Percentiles rank a stretch among this genome's conserved stretches.
Evolutionary conservation across 1,139 yeast genomes (phyloP).

Genomic region (Sugiyamaella grinbergsii): DNA sequence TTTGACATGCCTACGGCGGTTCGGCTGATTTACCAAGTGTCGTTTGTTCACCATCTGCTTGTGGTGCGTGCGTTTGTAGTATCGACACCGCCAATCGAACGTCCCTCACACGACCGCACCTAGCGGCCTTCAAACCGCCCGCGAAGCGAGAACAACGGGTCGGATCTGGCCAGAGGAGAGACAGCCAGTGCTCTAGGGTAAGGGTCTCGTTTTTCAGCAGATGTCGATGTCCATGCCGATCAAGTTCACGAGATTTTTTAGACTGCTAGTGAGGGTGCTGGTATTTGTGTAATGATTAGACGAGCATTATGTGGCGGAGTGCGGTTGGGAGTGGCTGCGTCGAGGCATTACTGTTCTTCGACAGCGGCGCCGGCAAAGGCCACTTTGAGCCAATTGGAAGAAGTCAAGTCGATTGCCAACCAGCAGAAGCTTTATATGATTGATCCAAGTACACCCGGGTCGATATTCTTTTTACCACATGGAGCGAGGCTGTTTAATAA

Average conservation of each 20-base stretch:
- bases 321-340: not conserved
- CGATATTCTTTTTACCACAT: conserved; percentile 85
- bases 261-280: not conserved
- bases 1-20: too few relatives aligned
- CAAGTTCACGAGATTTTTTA: not conserved
- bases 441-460: conserved; percentile 82
- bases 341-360: conserved; percentile 7
- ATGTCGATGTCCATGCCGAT: not conserved
- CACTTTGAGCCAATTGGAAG: conserved; percentile 4
- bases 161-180: too few relatives aligned
- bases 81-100: too few relatives aligned
- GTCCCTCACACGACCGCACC: too few relatives aligned
- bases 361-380: not conserved
- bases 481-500: conserved; percentile 86
- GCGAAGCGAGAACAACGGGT: too few relatives aligned
- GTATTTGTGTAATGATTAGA: not conserved
- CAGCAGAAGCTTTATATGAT: conserved; percentile 73
- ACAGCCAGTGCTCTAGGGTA: too few relatives aligned
- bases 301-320: not conserved
- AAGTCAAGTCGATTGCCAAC: conserved; percentile 28
- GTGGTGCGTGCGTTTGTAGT: too few relatives aligned
- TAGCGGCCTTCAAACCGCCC: too few relatives aligned
- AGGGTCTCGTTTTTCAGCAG: too few relatives aligned
- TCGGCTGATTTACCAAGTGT: too few relatives aligned
- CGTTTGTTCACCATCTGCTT: too few relatives aligned